Conservation (phyloP, 2,329 filamentous ascomycete species). For the Thelonectria rubi region DNA sequence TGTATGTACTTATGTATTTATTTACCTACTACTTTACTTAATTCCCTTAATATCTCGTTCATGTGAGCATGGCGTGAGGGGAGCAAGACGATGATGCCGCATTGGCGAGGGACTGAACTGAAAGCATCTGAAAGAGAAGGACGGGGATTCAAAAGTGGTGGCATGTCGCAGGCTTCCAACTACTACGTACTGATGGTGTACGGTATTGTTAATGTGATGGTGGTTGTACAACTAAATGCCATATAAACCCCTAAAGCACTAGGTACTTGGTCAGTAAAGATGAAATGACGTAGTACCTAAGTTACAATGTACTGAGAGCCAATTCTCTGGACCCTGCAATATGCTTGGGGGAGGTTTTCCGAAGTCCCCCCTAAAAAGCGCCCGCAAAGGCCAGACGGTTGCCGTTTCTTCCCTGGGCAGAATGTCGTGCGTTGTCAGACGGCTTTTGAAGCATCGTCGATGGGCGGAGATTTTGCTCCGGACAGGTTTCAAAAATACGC, state of each 20-base stretch:
- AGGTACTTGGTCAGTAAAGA: too few relatives aligned
- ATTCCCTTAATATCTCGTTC: background rate
- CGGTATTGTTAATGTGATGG: background rate
- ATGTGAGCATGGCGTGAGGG: too few relatives aligned
- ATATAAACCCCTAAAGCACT: background rate
- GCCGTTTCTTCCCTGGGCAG: too few relatives aligned
- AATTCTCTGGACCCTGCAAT: too few relatives aligned
- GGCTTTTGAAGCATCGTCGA: background rate
- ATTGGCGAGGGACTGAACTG: background rate
- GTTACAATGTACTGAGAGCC: too few relatives aligned
- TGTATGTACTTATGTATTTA: slow-evolving; percentile 14
- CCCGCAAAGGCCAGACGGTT: too few relatives aligned
- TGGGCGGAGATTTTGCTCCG: slow-evolving; percentile 8
- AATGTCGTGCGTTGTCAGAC: background rate
- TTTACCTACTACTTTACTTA: background rate
- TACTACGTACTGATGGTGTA: background rate
- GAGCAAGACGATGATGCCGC: too few relatives aligned
- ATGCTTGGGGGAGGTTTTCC: too few relatives aligned
- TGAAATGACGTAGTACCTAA: too few relatives aligned
- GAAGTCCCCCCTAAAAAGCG: too few relatives aligned
- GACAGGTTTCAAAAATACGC: background rate
- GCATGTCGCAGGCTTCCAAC: slow-evolving; percentile 11
- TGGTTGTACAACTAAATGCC: background rate
- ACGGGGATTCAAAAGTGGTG: background rate
- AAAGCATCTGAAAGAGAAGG: too few relatives aligned